Base-by-base conservation (phyloP, 306 rosid genomes). In the Dryas octopetala region DNA sequence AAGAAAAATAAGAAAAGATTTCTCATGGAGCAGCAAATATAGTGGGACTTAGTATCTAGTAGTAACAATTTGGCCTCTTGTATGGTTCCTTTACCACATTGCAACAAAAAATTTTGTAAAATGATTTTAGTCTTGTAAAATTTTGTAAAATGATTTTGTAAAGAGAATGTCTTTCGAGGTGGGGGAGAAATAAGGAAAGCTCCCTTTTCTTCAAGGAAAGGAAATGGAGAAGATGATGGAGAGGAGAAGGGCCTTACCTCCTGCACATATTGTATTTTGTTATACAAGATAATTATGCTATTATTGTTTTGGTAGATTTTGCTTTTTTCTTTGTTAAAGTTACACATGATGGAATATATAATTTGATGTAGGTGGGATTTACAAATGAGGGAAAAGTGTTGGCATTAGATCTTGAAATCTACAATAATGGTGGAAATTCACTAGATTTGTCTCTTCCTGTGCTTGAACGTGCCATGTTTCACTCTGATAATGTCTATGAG, bases 401-500 rank as follows among this genome's bases (percentile, higher is more conserved):
- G 53, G 96, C 97, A 4, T 72, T 95, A 82, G 98, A 91, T 85
- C 90, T 95, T 79, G 86, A 89, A 82, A 81, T 95, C 76, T 91
- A 95, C 83, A 95, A 91, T 87, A 95, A 83, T 80, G 98, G 77
- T 66, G 97, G 98, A 81, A 95, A 95, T 74, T 91, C 98, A 45
- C 48, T 90, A 80, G 98, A 95, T 82, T 80, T 95, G 74, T 95
- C 98, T 55, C 93, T 84, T 81, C 82, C 97, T 9, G 52, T 95
- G 66, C 97, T 95, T 59, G 97, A 95, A 78, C 98, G 98, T 81
- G 96, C 98, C 66, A 90, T 90, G 93, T 90, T 95, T 78, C 97
- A 90, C 82, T 88, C 97, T 0, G 98, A 95, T 85, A 95, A 91
- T 75, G 98, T 95, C 79, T 95, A 91, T 83, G 96, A 90, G 88